phyloP scores from a whole-genome alignment of 805 yeast genomes.

The Kodamaea fukazawae region DNA sequence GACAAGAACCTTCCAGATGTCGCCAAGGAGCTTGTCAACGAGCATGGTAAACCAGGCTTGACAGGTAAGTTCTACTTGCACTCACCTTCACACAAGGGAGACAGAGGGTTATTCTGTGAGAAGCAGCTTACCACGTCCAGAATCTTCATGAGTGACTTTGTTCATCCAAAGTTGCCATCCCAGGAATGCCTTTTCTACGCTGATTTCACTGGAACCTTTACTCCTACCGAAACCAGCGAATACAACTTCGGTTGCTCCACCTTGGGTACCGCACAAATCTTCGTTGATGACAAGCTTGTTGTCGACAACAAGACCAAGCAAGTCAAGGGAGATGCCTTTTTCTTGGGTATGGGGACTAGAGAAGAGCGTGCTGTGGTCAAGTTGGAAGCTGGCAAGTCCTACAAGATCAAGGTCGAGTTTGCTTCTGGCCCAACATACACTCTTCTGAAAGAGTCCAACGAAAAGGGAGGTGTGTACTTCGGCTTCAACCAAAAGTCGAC shows the following conservation, averaged over 20 bases:
- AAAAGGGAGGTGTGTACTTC: slow-evolving; percentile 24
- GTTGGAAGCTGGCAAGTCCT: slow-evolving; percentile 44
- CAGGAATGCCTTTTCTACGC: slow-evolving; percentile 38
- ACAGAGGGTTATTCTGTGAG: slow-evolving; percentile 25
- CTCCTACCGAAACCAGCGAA: slow-evolving; percentile 46
- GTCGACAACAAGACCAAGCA: slow-evolving; percentile 58
- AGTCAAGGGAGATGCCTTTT: slow-evolving; percentile 47
- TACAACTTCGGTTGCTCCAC: slow-evolving; percentile 53
- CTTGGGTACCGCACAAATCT: slow-evolving; percentile 55
- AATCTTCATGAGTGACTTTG: slow-evolving; percentile 19
- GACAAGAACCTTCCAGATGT: slow-evolving; percentile 33
- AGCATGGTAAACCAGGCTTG: slow-evolving; percentile 27
- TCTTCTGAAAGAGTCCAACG: slow-evolving; percentile 15
- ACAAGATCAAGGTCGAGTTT: slow-evolving; percentile 47
- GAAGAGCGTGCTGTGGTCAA: slow-evolving; percentile 42
- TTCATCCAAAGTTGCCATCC: slow-evolving; percentile 16
- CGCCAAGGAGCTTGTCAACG: slow-evolving; percentile 17
- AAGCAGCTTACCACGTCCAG: slow-evolving; percentile 15
- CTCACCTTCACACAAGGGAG: slow-evolving; percentile 16
- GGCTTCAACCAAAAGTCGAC: slow-evolving; percentile 21
- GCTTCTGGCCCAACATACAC: slow-evolving; percentile 46
- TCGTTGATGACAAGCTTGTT: slow-evolving; percentile 49
- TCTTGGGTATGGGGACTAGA: slow-evolving; percentile 51
- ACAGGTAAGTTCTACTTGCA: slow-evolving; percentile 23
- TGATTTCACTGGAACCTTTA: slow-evolving; percentile 42